Conservation (phyloP, 768 basidiomycete species). For the Podaxis mareebaensis region DNA sequence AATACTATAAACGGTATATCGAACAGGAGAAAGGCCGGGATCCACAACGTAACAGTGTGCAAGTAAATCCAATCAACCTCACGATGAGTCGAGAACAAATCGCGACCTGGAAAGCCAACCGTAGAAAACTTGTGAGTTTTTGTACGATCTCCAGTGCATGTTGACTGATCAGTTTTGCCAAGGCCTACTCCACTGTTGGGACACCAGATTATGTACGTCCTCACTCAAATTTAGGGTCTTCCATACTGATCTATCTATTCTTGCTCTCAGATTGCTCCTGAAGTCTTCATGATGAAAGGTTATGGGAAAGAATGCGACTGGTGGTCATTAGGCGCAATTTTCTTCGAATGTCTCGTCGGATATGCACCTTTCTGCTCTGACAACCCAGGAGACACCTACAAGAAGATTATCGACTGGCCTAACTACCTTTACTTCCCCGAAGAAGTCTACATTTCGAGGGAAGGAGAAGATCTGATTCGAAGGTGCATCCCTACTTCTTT, state of each 20-base stretch:
- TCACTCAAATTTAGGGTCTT: not conserved
- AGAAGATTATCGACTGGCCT: slow-evolving; percentile 97
- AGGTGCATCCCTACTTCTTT: slow-evolving; percentile 47
- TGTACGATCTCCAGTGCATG: not conserved
- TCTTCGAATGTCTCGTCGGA: slow-evolving; percentile 98
- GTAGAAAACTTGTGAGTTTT: slow-evolving; percentile 80
- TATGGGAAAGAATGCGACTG: slow-evolving; percentile 99
- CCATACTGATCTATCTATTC: not conserved
- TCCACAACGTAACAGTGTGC: slow-evolving; percentile 87
- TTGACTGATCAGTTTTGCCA: slow-evolving; percentile 10
- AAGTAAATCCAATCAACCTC: slow-evolving; percentile 95
- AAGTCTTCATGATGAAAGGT: slow-evolving; percentile 95
- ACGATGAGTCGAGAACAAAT: slow-evolving; percentile 98
- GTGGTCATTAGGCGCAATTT: slow-evolving; percentile 99
- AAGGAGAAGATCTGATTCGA: slow-evolving; percentile 88
- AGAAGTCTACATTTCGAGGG: slow-evolving; percentile 89
- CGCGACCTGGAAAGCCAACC: slow-evolving; percentile 98
- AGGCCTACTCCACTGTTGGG: slow-evolving; percentile 93
- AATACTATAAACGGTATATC: slow-evolving; percentile 89
- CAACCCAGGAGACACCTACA: slow-evolving; percentile 96
- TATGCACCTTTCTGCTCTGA: slow-evolving; percentile 98
- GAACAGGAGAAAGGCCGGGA: slow-evolving; percentile 72
- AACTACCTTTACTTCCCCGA: slow-evolving; percentile 92
- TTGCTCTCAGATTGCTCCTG: slow-evolving; percentile 86
- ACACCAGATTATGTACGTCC: slow-evolving; percentile 56